Percentiles rank a stretch among this genome's conserved stretches.
Conservation (phyloP, 371 early-diverging fungal genomes). For the Aphelidium insulamus region DNA sequence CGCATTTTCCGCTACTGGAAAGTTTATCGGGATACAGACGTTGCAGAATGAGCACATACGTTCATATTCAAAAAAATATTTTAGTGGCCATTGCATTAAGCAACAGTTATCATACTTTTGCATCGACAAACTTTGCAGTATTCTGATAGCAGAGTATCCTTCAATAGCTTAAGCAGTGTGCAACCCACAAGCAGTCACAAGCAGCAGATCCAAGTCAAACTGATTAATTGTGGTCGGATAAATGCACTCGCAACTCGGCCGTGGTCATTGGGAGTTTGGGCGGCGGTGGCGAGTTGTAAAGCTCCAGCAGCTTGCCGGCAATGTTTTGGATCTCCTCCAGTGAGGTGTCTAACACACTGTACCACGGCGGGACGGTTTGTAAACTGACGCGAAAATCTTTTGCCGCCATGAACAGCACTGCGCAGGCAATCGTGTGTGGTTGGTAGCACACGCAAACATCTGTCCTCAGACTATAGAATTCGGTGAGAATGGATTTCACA, state of each 20-base stretch:
- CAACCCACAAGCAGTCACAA: too few relatives aligned
- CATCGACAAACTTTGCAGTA: too few relatives aligned
- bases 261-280: slow-evolving; percentile 21
- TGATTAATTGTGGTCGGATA: too few relatives aligned
- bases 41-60: too few relatives aligned
- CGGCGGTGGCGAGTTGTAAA: slow-evolving; percentile 22
- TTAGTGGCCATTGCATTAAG: too few relatives aligned
- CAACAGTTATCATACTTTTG: too few relatives aligned
- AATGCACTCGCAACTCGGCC: slow-evolving; percentile 13
- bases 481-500: background rate
- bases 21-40: too few relatives aligned
- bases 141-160: too few relatives aligned
- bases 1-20: too few relatives aligned
- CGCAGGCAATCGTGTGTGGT: slow-evolving; percentile 69
- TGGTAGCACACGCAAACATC: slow-evolving; percentile 58
- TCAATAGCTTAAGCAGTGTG: too few relatives aligned
- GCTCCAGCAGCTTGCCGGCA: slow-evolving; percentile 28
- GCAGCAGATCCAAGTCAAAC: too few relatives aligned
- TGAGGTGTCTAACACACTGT: slow-evolving; percentile 59
- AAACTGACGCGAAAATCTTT: slow-evolving; percentile 31
- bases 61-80: too few relatives aligned
- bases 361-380: slow-evolving; percentile 59
- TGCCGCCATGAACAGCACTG: slow-evolving; percentile 66
- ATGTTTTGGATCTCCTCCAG: slow-evolving; percentile 36
- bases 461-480: slow-evolving; percentile 38